Base-by-base conservation (phyloP, 2,329 filamentous ascomycete genomes). In the Alternaria brassicicola region DNA sequence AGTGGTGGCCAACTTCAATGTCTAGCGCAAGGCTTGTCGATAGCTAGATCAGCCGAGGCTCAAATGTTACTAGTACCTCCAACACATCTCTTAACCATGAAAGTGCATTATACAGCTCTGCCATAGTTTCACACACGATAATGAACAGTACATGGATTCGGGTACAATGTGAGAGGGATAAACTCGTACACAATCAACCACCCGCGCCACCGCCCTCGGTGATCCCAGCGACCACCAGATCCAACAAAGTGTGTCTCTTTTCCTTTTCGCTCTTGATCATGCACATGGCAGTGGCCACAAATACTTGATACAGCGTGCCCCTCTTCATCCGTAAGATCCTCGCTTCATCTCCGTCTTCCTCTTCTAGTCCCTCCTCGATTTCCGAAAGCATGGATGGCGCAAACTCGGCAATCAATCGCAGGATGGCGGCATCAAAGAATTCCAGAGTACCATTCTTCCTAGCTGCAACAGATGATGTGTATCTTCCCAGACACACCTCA, bases 221-320 rank as follows among this genome's bases (percentile, higher is more conserved):
- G 21, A 30, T 36, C 23, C 30, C 36, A 6, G 36, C 25, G 26
- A 59, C 4, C 15, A 68, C 1, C 17, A 64, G 35, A 23, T 62
- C 46, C 17, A 65, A 50, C 7, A 73, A 41, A 7, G 58, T 64
- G n/a, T 72, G 65, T 25, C 74, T 66, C 59, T 76, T 77, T 59
- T 74, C 67, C 47, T 71, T 71, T 52, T 77, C 74, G 3, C 66
- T 66, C 7, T 59, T 62, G 8, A 73, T 62, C 72, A 77, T 75
- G 45, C 73, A 77, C 55, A 72, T 62, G 4, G 64, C 72, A 4
- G 72, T 77, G 25, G 73, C 71, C 2, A 77, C 49, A 25, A 76
- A 67, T 2, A 74, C 58, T 15, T 70, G 64, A 51, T 76, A 76
- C 7, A 77, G 19, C 4, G 42, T 45, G 8, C 68, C 64, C 7